Conservation (phyloP, 2,329 filamentous ascomycete genomes). For the Leptographium galeiforme region DNA sequence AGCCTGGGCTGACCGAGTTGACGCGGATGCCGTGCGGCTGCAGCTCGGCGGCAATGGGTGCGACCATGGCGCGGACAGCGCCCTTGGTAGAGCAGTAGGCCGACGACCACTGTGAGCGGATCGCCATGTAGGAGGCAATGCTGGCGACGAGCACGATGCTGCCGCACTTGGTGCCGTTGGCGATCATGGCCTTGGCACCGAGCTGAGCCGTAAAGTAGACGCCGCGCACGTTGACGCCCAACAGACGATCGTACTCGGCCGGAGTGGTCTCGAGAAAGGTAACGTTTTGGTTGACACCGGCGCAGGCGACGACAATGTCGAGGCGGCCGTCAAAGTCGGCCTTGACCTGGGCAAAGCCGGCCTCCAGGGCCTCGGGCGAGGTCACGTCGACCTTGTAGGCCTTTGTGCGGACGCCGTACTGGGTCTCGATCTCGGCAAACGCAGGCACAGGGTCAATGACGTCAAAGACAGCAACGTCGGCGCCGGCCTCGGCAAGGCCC, state of each 20-base stretch:
- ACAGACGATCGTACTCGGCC: constrained; percentile 7
- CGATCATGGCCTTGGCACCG: constrained; percentile 19
- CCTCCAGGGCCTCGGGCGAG: neutral
- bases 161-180: constrained; percentile 21
- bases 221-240: constrained; percentile 7
- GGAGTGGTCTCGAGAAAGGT: constrained; percentile 9
- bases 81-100: constrained; percentile 58
- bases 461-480: constrained; percentile 9
- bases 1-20: constrained; percentile 53
- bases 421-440: neutral
- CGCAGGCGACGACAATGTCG: constrained; percentile 10
- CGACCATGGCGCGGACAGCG: constrained; percentile 47
- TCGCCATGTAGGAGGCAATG: constrained; percentile 39
- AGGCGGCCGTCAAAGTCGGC: constrained; percentile 8
- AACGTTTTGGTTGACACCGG: constrained; percentile 10
- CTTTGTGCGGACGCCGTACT: constrained; percentile 6
- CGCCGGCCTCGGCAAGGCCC: constrained; percentile 61
- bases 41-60: constrained; percentile 51
- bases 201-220: constrained; percentile 22
- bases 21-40: constrained; percentile 48
- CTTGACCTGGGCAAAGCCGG: constrained; percentile 2
- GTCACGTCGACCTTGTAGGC: constrained; percentile 9
- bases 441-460: constrained; percentile 2
- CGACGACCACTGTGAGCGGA: constrained; percentile 48
- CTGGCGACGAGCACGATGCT: constrained; percentile 45